Evolutionary conservation across 768 basidiomycete species (phyloP).

Genomic region (Hemileccinum impolitum): DNA sequence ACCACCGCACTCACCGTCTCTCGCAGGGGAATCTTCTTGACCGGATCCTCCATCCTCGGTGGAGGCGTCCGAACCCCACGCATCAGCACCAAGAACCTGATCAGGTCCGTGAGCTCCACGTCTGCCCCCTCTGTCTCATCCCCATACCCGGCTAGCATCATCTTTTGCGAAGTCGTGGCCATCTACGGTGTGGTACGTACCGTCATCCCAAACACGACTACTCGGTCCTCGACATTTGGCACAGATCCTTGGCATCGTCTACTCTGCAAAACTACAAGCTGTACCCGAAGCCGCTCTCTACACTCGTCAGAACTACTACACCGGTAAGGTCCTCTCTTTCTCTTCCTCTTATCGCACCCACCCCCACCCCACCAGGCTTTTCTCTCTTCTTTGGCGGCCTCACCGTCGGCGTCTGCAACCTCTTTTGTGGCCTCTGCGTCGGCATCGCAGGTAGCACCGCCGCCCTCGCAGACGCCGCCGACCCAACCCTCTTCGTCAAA

Average conservation of each 20-base stretch:
- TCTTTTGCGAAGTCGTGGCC: slow-evolving; percentile 99
- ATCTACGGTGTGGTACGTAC: slow-evolving; percentile 89
- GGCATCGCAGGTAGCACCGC: slow-evolving; percentile 95
- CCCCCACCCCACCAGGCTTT: slow-evolving; percentile 50
- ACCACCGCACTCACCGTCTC: background rate
- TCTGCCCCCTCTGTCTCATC: background rate
- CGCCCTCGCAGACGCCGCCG: slow-evolving; percentile 91
- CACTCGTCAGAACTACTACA: slow-evolving; percentile 88
- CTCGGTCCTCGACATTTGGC: too few species aligned
- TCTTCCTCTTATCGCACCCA: background rate
- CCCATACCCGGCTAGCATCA: slow-evolving; percentile 58
- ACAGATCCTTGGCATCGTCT: slow-evolving; percentile 95
- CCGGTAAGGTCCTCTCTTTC: slow-evolving; percentile 46
- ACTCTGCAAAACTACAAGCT: slow-evolving; percentile 71
- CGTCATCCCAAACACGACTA: background rate
- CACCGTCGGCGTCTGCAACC: slow-evolving; percentile 90
- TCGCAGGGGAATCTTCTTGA: slow-evolving; percentile 93
- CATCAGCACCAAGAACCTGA: slow-evolving; percentile 96
- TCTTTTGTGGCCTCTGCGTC: slow-evolving; percentile 91
- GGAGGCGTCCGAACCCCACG: slow-evolving; percentile 92
- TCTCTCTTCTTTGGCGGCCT: slow-evolving; percentile 97
- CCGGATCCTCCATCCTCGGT: slow-evolving; percentile 94
- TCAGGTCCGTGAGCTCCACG: slow-evolving; percentile 56
- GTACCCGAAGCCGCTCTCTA: slow-evolving; percentile 70
- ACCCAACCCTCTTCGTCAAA: slow-evolving; percentile 93